Conservation (phyloP, 805 yeast genomes). For the Geotrichum ghanense region DNA sequence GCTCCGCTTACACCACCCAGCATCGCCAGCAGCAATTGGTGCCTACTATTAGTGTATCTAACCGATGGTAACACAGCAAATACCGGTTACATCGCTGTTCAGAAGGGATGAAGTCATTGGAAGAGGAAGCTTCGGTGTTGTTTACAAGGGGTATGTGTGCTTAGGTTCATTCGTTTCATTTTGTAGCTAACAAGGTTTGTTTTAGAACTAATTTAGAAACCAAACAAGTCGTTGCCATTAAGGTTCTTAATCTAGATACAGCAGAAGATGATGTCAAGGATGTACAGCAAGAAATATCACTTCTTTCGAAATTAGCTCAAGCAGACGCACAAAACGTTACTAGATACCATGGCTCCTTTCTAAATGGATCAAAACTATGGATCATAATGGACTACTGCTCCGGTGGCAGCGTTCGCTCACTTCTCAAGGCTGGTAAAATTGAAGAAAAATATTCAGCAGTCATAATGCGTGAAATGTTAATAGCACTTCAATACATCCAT, state of each 20-base stretch:
- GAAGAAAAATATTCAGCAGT: constrained; percentile 79
- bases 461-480: constrained; percentile 69
- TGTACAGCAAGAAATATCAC: constrained; percentile 86
- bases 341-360: constrained; percentile 78
- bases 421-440: constrained; percentile 73
- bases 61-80: background rate
- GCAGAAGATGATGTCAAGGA: constrained; percentile 90
- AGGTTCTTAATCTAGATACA: constrained; percentile 83
- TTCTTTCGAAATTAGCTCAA: constrained; percentile 67
- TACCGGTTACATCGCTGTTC: constrained; percentile 33
- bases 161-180: constrained; percentile 32
- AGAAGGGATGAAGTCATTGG: constrained; percentile 87
- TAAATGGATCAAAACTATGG: constrained; percentile 89
- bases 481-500: constrained; percentile 75
- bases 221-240: constrained; percentile 79
- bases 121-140: constrained; percentile 93
- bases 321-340: constrained; percentile 74
- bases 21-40: no score
- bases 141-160: constrained; percentile 59
- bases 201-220: constrained; percentile 31
- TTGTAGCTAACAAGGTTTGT: background rate
- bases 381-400: constrained; percentile 96
- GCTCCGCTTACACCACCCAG: no score
- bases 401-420: constrained; percentile 86
- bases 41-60: no score